A percentile compares a stretch with the other conserved stretches of the same genome.
phyloP scores from a whole-genome alignment of 148 eudicot genomes.

The Nepenthes gracilis region DNA sequence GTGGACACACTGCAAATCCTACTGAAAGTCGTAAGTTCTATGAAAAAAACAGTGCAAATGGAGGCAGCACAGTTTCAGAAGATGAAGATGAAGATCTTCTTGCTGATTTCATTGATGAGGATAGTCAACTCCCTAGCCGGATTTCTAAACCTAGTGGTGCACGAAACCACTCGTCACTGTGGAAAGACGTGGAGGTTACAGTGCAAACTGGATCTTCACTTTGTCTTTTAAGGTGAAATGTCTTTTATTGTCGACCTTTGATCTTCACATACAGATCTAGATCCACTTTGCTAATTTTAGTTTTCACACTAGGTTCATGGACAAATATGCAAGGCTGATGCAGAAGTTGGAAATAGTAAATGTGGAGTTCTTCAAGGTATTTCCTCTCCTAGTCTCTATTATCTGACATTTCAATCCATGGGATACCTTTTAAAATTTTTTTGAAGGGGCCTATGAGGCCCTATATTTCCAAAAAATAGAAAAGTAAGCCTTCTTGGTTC shows the following conservation, averaged over 20 bases:
- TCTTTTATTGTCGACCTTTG: slow-evolving; percentile 1
- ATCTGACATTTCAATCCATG: no score
- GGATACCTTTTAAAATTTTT: no score
- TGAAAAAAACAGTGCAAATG: slow-evolving; percentile 31
- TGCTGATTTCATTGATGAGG: slow-evolving; percentile 98
- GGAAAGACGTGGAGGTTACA: slow-evolving; percentile 51
- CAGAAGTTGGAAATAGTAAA: slow-evolving; percentile 78
- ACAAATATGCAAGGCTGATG: slow-evolving; percentile 96
- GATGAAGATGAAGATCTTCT: slow-evolving; percentile 98
- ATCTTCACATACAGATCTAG: slow-evolving; percentile 4
- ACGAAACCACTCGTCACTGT: slow-evolving; percentile 36
- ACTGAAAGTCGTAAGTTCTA: slow-evolving; percentile 14
- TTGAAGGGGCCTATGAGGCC: no score
- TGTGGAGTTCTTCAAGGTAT: slow-evolving; percentile 82
- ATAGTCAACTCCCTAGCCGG: slow-evolving; percentile 94
- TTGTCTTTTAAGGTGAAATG: slow-evolving; percentile 71
- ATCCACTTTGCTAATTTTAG: slow-evolving; percentile 16
- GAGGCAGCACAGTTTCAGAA: slow-evolving; percentile 34
- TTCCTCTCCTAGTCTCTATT: slow-evolving; percentile 1
- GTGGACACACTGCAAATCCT: slow-evolving; percentile 9
- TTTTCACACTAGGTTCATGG: slow-evolving; percentile 59
- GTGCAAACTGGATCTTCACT: slow-evolving; percentile 93
- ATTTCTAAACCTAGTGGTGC: slow-evolving; percentile 37
- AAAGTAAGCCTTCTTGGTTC: no score
- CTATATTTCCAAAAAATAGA: no score